Base-by-base conservation (phyloP, 306 rosid genomes). In the Rosa persica region DNA sequence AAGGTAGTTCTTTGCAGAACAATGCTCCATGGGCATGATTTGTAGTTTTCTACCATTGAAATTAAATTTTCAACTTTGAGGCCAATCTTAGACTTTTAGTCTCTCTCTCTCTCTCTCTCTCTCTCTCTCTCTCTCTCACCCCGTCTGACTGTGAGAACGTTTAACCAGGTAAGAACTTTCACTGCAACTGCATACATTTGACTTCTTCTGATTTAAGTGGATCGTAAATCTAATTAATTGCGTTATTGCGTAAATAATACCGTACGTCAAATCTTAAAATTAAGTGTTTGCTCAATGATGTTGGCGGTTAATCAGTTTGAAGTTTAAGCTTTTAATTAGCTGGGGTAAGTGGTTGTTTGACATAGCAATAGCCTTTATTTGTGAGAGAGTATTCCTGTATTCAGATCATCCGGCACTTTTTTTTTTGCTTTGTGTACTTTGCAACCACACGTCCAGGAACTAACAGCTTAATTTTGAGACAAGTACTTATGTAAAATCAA, bases 61-160 rank as follows among this genome's bases (percentile, higher is more conserved):
- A 25, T 61, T 61, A 61, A 27, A 25, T 60, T 11, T 12, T 60
- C 62, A 55, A 17, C 57, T 51, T 51, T 12, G 16, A 47, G 15
- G 17, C 51, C 51, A 47, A 46, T 20, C 27, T 30, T 30, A 30
- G 36, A 30, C 36, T 30, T 2, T 3, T 30, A 2, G 0, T n/a
- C 30, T n/a, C 62, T 55, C 62, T 27, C 67, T 23, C 65, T 57
- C 67, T 61, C 67, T 61, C 64, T 57, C 64, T 20, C 27, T 54
- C 27, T 54, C 25, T 49, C 62, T n/a, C 62, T n/a, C 61, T 19
- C 25, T 19, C 36, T 22, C 65, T 9, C 65, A 10, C 36, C 23
- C 64, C 22, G 15, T 57, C 16, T 20, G 25, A 8, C 0, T 6
- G 61, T n/a, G 62, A 17, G 58, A 52, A 52, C 23, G 19, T 52